Evolutionary conservation across 2,329 filamentous ascomycete genomes (phyloP).

Genomic region (Coniosporium tulheliwenetii): DNA sequence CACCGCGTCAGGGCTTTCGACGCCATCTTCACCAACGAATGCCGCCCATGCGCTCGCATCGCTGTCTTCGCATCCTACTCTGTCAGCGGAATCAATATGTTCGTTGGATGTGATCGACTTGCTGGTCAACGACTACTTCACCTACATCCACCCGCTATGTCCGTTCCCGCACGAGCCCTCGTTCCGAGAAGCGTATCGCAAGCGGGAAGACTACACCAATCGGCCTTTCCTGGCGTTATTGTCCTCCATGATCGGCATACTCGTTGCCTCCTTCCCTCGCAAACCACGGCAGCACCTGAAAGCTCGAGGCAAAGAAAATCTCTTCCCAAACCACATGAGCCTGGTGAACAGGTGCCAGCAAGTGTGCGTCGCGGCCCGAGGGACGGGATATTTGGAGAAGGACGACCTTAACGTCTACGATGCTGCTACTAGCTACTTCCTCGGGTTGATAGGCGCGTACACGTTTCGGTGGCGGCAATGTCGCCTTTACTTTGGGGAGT

Average conservation of each 20-base stretch:
- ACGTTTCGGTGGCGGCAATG: conserved; percentile 52
- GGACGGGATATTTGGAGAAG: conserved; percentile 38
- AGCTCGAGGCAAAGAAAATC: conserved; percentile 43
- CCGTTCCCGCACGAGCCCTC: conserved; percentile 69
- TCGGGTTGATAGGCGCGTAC: conserved; percentile 51
- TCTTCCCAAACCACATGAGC: conserved; percentile 53
- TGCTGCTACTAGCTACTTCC: conserved; percentile 61
- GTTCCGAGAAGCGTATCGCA: conserved; percentile 53
- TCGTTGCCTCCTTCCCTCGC: conserved; percentile 65
- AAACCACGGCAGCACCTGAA: conserved; percentile 57
- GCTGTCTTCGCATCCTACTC: conserved; percentile 28
- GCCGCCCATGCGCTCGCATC: conserved; percentile 36
- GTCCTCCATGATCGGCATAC: conserved; percentile 55
- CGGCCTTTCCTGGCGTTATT: conserved; percentile 54
- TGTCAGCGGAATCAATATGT: conserved; percentile 54
- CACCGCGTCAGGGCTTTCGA: conserved; percentile 23
- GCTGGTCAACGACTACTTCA: conserved; percentile 70
- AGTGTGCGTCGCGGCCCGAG: conserved; percentile 52
- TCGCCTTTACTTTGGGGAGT: conserved; percentile 58
- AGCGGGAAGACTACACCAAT: conserved; percentile 49
- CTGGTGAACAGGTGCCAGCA: conserved; percentile 57
- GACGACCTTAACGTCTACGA: conserved; percentile 42
- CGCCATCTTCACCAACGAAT: conserved; percentile 35
- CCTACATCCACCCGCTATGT: conserved; percentile 61
- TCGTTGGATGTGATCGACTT: conserved; percentile 52